phyloP scores from a whole-genome alignment of 192 early-diverging fungal genomes.

The Backusella luteola region DNA sequence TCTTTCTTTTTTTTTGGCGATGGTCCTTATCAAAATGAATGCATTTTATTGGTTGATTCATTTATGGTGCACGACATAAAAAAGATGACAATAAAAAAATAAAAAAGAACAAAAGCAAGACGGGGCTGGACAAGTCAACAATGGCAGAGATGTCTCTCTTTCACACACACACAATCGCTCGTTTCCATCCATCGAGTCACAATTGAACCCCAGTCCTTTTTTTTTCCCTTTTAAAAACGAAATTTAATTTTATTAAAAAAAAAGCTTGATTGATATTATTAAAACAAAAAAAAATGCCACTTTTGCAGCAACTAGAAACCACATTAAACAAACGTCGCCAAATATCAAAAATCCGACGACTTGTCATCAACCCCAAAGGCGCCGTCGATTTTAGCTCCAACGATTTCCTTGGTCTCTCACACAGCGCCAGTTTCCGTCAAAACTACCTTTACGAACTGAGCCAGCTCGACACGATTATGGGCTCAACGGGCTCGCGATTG shows the following conservation, averaged over 20 bases:
- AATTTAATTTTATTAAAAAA: background rate
- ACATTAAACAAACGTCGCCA: constrained; percentile 24
- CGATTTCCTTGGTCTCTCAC: constrained; percentile 76
- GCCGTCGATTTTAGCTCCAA: constrained; percentile 77
- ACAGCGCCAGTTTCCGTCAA: constrained; percentile 44
- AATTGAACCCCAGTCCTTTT: background rate
- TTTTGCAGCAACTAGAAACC: constrained; percentile 13
- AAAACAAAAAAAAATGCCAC: constrained; percentile 4
- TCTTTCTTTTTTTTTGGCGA: background rate
- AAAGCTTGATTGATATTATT: background rate
- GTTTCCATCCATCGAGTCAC: background rate
- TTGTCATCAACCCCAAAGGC: constrained; percentile 42
- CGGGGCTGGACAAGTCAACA: background rate
- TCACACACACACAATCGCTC: background rate
- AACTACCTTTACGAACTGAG: constrained; percentile 43
- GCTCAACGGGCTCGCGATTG: constrained; percentile 77
- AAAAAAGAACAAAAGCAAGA: background rate
- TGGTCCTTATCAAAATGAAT: background rate
- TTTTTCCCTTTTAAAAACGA: background rate
- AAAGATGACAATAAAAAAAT: background rate
- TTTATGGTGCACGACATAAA: background rate
- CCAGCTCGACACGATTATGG: constrained; percentile 44
- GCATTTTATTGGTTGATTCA: background rate
- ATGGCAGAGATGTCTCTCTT: background rate
- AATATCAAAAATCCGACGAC: constrained; percentile 35